phyloP scores from a whole-genome alignment of 805 yeast species.

The Nakazawaea holstii region DNA sequence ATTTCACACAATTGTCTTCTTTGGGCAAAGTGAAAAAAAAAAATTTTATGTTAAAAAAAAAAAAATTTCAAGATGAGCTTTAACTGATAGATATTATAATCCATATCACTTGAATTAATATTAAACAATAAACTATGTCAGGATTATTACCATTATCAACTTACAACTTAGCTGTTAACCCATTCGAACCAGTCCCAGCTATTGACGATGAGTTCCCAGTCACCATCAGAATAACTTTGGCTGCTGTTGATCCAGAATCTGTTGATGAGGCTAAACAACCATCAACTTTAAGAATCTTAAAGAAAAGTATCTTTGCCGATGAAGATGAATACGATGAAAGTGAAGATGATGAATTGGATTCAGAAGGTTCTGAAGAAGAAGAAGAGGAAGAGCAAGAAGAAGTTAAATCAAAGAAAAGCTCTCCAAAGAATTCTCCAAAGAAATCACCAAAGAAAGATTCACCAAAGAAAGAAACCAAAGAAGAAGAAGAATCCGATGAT shows the following conservation, averaged over 20 bases:
- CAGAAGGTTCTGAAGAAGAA: slow-evolving; percentile 24
- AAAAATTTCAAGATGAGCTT: slow-evolving; percentile 9
- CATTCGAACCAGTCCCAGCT: slow-evolving; percentile 85
- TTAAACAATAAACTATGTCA: slow-evolving; percentile 43
- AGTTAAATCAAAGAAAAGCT: slow-evolving; percentile 19
- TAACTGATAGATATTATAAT: background rate
- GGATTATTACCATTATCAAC: slow-evolving; percentile 79
- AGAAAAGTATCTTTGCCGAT: slow-evolving; percentile 47
- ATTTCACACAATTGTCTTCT: background rate
- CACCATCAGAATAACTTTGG: slow-evolving; percentile 87
- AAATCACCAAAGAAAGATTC: slow-evolving; percentile 29
- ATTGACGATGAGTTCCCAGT: slow-evolving; percentile 82
- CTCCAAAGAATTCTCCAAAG: slow-evolving; percentile 18
- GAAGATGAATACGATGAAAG: slow-evolving; percentile 42
- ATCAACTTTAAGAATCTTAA: slow-evolving; percentile 83
- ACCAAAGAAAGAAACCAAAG: slow-evolving; percentile 23
- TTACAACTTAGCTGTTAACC: slow-evolving; percentile 77
- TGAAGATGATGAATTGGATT: slow-evolving; percentile 34
- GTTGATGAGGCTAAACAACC: slow-evolving; percentile 79
- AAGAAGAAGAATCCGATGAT: slow-evolving; percentile 34
- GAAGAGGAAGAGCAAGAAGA: slow-evolving; percentile 27
- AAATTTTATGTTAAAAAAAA: background rate
- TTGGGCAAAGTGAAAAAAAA: background rate
- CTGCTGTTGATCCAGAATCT: slow-evolving; percentile 90
- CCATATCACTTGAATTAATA: background rate